These are phyloP conservation scores for Globisporangium megalacanthum DNA, from an alignment of 352 stramenopile genomes.

Conservation along the genomic window DNA sequence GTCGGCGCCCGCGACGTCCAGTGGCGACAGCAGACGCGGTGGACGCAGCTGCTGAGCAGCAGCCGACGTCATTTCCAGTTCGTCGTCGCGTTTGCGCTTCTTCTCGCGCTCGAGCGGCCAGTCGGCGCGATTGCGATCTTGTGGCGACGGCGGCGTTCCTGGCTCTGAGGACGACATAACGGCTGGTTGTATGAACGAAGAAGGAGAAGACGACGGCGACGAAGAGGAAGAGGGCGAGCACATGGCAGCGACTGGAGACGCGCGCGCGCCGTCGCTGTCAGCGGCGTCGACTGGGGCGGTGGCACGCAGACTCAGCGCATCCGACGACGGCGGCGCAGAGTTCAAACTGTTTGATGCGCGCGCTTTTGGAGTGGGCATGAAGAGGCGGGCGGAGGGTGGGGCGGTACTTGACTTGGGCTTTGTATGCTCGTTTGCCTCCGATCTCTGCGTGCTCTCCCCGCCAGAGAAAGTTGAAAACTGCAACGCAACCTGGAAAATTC, in stretches of 20 bases:
- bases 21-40: conserved; percentile 40
- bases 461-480: background rate
- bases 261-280: no score
- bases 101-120: no score
- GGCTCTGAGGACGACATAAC: background rate
- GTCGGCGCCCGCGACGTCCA: conserved; percentile 47
- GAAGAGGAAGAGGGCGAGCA: no score
- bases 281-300: no score
- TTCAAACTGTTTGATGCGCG: conserved; percentile 6
- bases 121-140: conserved; percentile 28
- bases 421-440: conserved; percentile 8
- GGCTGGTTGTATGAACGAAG: background rate
- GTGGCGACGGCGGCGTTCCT: no score
- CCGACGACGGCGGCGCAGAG: background rate
- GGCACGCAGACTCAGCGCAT: background rate
- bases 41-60: background rate
- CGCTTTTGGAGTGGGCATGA: conserved; percentile 5
- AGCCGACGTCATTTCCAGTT: conserved; percentile 4
- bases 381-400: background rate
- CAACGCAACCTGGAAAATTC: conserved; percentile 9
- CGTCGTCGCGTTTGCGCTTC: background rate
- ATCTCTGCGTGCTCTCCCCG: background rate
- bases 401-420: conserved; percentile 9
- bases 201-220: no score
- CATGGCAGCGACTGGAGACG: no score